A percentile compares a stretch with the other conserved stretches of the same genome.
Evolutionary conservation across 345 rosid genomes (phyloP).

Genomic region (Turritis glabra): DNA sequence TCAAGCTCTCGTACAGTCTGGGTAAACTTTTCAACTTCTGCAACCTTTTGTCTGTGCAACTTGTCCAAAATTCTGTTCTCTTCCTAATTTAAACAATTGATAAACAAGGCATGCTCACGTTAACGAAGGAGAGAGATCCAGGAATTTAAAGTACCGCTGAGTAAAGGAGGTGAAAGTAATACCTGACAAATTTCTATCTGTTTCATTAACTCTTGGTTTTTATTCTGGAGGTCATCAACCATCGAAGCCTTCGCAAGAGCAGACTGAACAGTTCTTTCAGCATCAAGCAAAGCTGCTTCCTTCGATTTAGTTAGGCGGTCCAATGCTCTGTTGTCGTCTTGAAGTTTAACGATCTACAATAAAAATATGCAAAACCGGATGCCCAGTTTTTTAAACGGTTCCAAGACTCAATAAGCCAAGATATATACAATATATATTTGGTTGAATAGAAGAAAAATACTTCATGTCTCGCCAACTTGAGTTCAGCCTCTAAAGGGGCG

Average conservation of each 20-base stretch:
- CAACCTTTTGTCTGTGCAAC: conserved; percentile 96
- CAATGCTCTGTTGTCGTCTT: conserved; percentile 95
- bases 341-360: conserved; percentile 85
- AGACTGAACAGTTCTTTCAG: conserved; percentile 89
- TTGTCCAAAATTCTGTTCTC: conserved; percentile 97
- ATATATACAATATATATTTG: neutral
- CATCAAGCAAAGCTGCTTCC: conserved; percentile 97
- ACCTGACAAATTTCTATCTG: conserved; percentile 99
- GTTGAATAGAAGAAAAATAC: conserved; percentile 38
- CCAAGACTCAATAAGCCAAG: neutral
- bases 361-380: too few relatives aligned
- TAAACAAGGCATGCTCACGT: conserved; percentile 7
- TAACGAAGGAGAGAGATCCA: neutral
- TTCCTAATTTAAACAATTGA: conserved; percentile 56
- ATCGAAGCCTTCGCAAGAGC: conserved; percentile 94
- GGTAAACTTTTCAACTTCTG: conserved; percentile 97
- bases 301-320: conserved; percentile 98
- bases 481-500: conserved; percentile 99
- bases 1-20: conserved; percentile 98
- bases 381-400: neutral
- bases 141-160: neutral
- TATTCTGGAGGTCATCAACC: conserved; percentile 99
- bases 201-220: conserved; percentile 95
- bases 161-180: conserved; percentile 26
- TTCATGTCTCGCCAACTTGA: conserved; percentile 92